Base-by-base conservation (phyloP, 1,139 yeast genomes). In the Pneumocystis canis region DNA sequence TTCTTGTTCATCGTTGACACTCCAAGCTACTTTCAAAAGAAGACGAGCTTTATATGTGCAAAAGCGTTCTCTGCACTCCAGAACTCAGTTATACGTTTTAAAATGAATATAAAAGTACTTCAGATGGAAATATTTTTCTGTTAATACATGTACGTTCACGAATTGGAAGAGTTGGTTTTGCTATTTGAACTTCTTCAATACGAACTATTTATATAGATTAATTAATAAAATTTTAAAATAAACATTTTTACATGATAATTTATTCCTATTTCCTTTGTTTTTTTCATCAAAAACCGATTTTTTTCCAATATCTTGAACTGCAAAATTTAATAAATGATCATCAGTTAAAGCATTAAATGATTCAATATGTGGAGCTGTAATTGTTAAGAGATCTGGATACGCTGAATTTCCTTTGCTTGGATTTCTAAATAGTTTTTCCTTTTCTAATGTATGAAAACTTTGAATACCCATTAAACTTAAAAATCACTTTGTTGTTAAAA, bases 301-400 rank as follows among this genome's bases (percentile, higher is more conserved):
- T 67, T 82, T 74, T 11, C 98, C 98, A 67, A 92, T 89, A 71
- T 92, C 98, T 71, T 85, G 79, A 59, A 87, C 95, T 1, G 87
- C 97, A 63, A 85, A 76, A 73, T 90, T 89, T 67, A 92, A 78
- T 59, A 92, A 76, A 3, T 97, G 97, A 32, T 96, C 96, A 65
- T 87, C 96, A 56, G 95, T 87, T 65, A 92, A 79, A 16, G 97
- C 97, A 78, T 92, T 86, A 79, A 92, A 92, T 1, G 98, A 92
- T 9, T 96, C 97, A 65, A 94, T 81, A 73, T 92, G 99, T 14
- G 98, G 99, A 65, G 83, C 83, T 54, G 92, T 94, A 14, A 98
- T 97, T 66, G 88, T 95, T 65, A 82, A 81, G 59, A 94, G 80
- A 61, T 89, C 76, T 6, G 97, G 96, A 71, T 77, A 92, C 1